phyloP scores from a whole-genome alignment of 2,329 filamentous ascomycete genomes.

The Penicillium palitans region DNA sequence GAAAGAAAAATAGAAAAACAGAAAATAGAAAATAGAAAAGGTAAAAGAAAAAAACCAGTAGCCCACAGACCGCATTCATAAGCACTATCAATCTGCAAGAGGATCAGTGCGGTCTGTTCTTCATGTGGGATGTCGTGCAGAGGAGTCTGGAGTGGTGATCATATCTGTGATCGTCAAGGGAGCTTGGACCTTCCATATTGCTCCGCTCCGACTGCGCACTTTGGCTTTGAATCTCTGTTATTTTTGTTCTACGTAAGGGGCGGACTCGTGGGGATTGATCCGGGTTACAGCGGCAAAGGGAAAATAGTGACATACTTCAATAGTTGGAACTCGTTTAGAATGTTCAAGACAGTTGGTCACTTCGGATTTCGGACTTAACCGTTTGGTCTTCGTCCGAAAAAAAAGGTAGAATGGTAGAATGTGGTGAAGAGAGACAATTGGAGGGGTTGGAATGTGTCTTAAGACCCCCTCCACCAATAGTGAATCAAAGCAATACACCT shows the following conservation, averaged over 20 bases:
- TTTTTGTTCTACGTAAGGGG: slow-evolving; percentile 6
- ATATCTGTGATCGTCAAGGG: slow-evolving; percentile 19
- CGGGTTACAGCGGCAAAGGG: slow-evolving; percentile 8
- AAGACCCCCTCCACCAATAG: slow-evolving; percentile 15
- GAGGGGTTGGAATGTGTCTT: slow-evolving; percentile 29
- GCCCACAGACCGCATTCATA: slow-evolving; percentile 11
- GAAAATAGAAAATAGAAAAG: neutral
- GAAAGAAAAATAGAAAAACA: neutral
- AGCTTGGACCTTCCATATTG: slow-evolving; percentile 25
- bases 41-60: neutral
- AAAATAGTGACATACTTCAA: slow-evolving; percentile 1
- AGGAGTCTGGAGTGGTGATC: slow-evolving; percentile 17
- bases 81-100: slow-evolving; percentile 15
- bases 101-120: slow-evolving; percentile 13
- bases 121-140: slow-evolving; percentile 27
- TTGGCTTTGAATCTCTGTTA: neutral
- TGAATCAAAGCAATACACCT: slow-evolving; percentile 3
- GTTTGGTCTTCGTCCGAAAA: neutral
- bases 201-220: slow-evolving; percentile 10
- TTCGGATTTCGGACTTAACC: neutral
- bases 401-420: slow-evolving; percentile 14
- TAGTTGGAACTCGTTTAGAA: neutral
- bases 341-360: neutral
- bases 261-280: neutral
- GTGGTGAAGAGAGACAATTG: slow-evolving; percentile 19